Base-by-base conservation (phyloP, 768 basidiomycete species). In the Suillus sp. region DNA sequence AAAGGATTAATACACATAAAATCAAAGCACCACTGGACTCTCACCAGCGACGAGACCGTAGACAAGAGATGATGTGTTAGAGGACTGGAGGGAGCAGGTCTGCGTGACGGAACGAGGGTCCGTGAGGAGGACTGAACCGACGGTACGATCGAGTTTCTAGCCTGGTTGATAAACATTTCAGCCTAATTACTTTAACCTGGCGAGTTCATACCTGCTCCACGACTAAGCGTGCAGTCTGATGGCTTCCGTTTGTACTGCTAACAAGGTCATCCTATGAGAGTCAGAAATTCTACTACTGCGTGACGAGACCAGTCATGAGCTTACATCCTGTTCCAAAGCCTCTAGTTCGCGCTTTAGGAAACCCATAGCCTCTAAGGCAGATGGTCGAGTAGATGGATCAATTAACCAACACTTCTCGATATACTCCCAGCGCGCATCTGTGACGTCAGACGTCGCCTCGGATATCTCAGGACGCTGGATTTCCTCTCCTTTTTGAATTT, bases 341-440 rank as follows among this genome's bases (percentile, higher is more conserved):
- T 60, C 48, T 9, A 55, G 25, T 13, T 32, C 51, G 10, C 18
- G 27, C 7, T 10, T 34, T 34, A 55, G 2, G 25, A 61, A 55
- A 2, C 9, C 25, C 30, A 54, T 35, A 16, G 25, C 18, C 38
- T 5, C 16, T 0, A 27, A 10, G 35, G 48, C 60, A 38, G 22
- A 48, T 35, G 60, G 60, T 7, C 60, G 60, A 13, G 25, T 25
- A 22, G 48, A 1, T 9, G 50, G 47, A 37, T 51, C n/a, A 11
- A 40, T 13, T 7, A 32, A 60, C 48, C 60, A 61, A 53, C 60
- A 61, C 18, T 3, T 22, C 13, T 34, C 35, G 22, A 61, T 55
- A 18, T 27, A 5, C 10, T 22, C 20, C 60, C 45, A 61, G 10
- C 35, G 50, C 16, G 25, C 16, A 4, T 55, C 18, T 2, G 47